phyloP scores from a whole-genome alignment of 2,329 filamentous ascomycete genomes.

The Orbilia ellipsospora region DNA sequence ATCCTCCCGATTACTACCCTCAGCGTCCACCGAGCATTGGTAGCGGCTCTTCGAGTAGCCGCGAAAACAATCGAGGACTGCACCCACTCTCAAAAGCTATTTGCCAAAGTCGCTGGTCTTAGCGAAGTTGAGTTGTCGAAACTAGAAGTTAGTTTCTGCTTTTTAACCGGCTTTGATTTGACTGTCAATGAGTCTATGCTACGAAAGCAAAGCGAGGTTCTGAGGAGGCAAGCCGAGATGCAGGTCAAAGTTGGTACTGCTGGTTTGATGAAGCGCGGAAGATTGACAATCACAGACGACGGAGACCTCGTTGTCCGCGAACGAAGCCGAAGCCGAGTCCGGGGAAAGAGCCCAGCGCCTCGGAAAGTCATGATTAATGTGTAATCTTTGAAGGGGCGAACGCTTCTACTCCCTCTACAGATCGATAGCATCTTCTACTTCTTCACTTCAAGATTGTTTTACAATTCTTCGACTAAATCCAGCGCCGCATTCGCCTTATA shows the following conservation, averaged over 20 bases:
- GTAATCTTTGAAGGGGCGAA: slow-evolving; percentile 1
- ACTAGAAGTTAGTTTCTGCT: slow-evolving; percentile 89
- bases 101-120: slow-evolving; percentile 89
- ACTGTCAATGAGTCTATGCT: slow-evolving; percentile 71
- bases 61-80: slow-evolving; percentile 96
- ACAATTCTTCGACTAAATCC: slow-evolving; percentile 10
- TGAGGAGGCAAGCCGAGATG: slow-evolving; percentile 61
- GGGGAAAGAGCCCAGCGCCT: slow-evolving; percentile 50
- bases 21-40: slow-evolving; percentile 85
- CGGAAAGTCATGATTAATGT: slow-evolving; percentile 53
- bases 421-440: slow-evolving; percentile 3
- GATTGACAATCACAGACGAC: slow-evolving; percentile 46
- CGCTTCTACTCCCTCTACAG: slow-evolving; percentile 9
- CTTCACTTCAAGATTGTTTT: slow-evolving; percentile 17
- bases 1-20: slow-evolving; percentile 82
- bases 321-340: slow-evolving; percentile 50
- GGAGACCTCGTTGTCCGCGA: slow-evolving; percentile 42
- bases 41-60: slow-evolving; percentile 85
- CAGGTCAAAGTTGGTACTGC: slow-evolving; percentile 58
- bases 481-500: slow-evolving; percentile 15
- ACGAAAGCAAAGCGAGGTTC: slow-evolving; percentile 65
- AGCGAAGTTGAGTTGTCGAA: slow-evolving; percentile 81
- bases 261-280: slow-evolving; percentile 56
- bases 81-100: slow-evolving; percentile 83
- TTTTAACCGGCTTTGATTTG: slow-evolving; percentile 84